Evolutionary conservation across 139 green algal genomes (phyloP).

Genomic region (Penium margaritaceum): DNA sequence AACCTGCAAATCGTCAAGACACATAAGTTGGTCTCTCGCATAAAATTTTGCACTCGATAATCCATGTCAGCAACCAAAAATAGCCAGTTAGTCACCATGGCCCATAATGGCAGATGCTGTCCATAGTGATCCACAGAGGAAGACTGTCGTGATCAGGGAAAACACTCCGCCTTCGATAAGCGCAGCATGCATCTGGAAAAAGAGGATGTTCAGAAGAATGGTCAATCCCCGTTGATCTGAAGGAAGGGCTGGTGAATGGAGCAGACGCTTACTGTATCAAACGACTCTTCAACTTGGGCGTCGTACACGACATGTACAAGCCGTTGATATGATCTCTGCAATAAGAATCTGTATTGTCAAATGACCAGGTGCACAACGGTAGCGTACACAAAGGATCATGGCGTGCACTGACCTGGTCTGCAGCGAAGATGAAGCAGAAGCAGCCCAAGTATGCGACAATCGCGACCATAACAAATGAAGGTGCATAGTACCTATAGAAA

Average conservation of each 20-base stretch:
- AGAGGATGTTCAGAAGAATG: too few relatives aligned
- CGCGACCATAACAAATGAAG: slow-evolving; percentile 4
- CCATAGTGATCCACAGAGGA: slow-evolving; percentile 3
- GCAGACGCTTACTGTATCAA: too few relatives aligned
- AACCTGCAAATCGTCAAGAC: background rate
- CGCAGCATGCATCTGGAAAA: background rate
- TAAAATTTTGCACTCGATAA: too few relatives aligned
- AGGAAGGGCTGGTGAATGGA: background rate
- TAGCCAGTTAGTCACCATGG: background rate
- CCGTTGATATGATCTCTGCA: background rate
- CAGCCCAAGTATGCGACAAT: background rate
- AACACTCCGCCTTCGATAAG: slow-evolving; percentile 2
- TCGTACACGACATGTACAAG: background rate
- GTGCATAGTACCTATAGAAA: slow-evolving; percentile 5
- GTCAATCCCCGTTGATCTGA: too few relatives aligned
- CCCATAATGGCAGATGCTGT: background rate
- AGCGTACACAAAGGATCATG: background rate
- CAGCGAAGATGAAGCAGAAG: slow-evolving; percentile 11
- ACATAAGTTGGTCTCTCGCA: background rate
- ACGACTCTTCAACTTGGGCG: too few relatives aligned
- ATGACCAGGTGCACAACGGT: background rate
- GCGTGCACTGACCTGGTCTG: background rate
- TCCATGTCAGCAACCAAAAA: background rate
- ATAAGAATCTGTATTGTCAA: background rate
- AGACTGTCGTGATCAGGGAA: background rate